phyloP scores from a whole-genome alignment of 805 yeast species.

The Torulaspora maleeae region DNA sequence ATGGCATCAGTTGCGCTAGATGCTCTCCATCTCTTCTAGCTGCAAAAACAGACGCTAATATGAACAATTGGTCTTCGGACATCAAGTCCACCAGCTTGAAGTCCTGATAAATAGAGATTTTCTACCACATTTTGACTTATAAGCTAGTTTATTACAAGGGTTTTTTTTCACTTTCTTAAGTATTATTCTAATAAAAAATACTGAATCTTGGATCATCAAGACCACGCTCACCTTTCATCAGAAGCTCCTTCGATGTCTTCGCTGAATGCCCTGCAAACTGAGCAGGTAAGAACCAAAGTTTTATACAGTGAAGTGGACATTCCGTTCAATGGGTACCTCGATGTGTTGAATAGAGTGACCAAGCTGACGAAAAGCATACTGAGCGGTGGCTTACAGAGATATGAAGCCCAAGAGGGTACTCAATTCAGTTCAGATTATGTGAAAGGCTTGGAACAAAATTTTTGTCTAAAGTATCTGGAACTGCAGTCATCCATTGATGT shows the following conservation, averaged over 20 bases:
- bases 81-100: constrained; percentile 6
- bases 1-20: constrained; percentile 8
- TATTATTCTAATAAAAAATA: too few species aligned
- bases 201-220: neutral
- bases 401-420: constrained; percentile 9
- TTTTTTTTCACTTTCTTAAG: neutral
- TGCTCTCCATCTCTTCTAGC: constrained; percentile 20
- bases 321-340: constrained; percentile 26
- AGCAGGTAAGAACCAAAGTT: constrained; percentile 25
- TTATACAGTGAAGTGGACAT: constrained; percentile 27
- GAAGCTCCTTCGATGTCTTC: constrained; percentile 1
- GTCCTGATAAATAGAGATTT: neutral
- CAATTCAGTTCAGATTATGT: constrained; percentile 12
- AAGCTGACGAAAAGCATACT: constrained; percentile 19
- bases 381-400: constrained; percentile 20
- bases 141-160: neutral
- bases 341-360: constrained; percentile 20
- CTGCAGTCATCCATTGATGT: constrained; percentile 27
- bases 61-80: constrained; percentile 23
- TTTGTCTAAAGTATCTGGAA: constrained; percentile 24
- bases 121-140: neutral
- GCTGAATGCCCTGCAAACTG: constrained; percentile 14
- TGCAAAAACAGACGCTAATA: constrained; percentile 26
- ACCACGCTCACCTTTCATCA: neutral
- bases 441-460: constrained; percentile 12